A percentile compares a stretch with the other conserved stretches of the same genome.
phyloP scores from a whole-genome alignment of 2,329 filamentous ascomycete genomes.

The Ophiostoma perfectum region DNA sequence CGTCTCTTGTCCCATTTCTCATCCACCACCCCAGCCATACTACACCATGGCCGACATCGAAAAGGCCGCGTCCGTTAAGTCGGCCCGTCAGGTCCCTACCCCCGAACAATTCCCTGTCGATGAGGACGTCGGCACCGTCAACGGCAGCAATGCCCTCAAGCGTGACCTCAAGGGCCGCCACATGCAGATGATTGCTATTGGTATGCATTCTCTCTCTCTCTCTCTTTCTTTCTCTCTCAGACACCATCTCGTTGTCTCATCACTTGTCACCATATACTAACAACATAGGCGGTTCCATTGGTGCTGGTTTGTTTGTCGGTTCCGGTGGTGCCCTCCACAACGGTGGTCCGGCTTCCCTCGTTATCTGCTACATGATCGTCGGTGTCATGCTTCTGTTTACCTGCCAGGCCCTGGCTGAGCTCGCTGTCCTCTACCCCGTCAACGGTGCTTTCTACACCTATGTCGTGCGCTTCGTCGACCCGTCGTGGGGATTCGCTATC shows the following conservation, averaged over 20 bases:
- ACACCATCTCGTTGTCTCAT: background rate
- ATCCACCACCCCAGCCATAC: background rate
- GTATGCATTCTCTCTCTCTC: constrained; percentile 28
- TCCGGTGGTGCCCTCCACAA: constrained; percentile 54
- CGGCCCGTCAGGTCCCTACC: constrained; percentile 4
- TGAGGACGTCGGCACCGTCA: constrained; percentile 36
- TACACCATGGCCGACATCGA: constrained; percentile 11
- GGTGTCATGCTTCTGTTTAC: constrained; percentile 55
- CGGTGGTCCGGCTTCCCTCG: constrained; percentile 53
- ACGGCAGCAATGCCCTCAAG: constrained; percentile 29
- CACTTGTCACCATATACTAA: background rate
- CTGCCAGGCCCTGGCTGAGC: constrained; percentile 55
- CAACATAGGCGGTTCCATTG: constrained; percentile 39
- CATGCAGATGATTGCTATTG: constrained; percentile 46
- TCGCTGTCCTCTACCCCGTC: constrained; percentile 55
- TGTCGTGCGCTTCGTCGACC: constrained; percentile 55
- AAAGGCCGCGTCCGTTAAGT: constrained; percentile 7
- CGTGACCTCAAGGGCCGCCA: constrained; percentile 38
- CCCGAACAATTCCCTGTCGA: constrained; percentile 28
- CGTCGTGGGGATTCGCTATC: constrained; percentile 51
- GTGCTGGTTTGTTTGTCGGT: constrained; percentile 63
- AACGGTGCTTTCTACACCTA: constrained; percentile 61
- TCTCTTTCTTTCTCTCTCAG: no score
- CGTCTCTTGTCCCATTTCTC: background rate
- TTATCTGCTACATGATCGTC: constrained; percentile 51